A percentile compares a stretch with the other conserved stretches of the same genome.
Conservation (phyloP, 148 eudicot genomes). For the Fallopia convolvulus region DNA sequence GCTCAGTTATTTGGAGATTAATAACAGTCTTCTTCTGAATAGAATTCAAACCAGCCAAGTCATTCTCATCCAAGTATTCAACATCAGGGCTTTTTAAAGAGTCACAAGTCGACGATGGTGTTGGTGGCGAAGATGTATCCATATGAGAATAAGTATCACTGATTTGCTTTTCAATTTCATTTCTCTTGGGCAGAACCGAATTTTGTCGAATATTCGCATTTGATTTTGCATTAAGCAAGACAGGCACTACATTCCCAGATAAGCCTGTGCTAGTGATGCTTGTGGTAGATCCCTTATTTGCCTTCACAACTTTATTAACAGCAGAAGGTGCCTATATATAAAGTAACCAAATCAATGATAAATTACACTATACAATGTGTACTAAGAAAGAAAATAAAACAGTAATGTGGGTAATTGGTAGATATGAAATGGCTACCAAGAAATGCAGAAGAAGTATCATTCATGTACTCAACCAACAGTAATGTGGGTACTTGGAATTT, state of each 20-base stretch:
- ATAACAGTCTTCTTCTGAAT: conserved; percentile 57
- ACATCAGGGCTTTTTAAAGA: conserved; percentile 80
- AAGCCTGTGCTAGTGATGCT: conserved; percentile 23
- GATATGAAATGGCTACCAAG: not conserved
- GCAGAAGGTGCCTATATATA: conserved; percentile 45
- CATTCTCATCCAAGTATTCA: conserved; percentile 67
- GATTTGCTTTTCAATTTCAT: conserved; percentile 14
- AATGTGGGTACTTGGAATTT: not conserved
- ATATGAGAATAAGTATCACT: conserved; percentile 3
- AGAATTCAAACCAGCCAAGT: conserved; percentile 44
- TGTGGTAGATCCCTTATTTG: conserved; percentile 47
- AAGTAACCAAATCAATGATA: not conserved
- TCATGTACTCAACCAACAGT: no score
- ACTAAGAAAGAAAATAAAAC: conserved; percentile 16
- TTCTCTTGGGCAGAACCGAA: conserved; percentile 26
- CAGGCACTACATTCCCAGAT: conserved; percentile 25
- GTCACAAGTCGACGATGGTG: conserved; percentile 58
- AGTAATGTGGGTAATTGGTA: conserved; percentile 29
- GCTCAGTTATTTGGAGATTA: conserved; percentile 54
- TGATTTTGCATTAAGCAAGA: conserved; percentile 33
- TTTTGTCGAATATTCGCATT: conserved; percentile 23
- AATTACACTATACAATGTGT: not conserved
- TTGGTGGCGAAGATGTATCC: conserved; percentile 30
- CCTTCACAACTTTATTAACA: conserved; percentile 32
- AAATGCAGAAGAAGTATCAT: no score